Conservation (phyloP, 139 green algal species). For the Spirogloea muscicola region DNA sequence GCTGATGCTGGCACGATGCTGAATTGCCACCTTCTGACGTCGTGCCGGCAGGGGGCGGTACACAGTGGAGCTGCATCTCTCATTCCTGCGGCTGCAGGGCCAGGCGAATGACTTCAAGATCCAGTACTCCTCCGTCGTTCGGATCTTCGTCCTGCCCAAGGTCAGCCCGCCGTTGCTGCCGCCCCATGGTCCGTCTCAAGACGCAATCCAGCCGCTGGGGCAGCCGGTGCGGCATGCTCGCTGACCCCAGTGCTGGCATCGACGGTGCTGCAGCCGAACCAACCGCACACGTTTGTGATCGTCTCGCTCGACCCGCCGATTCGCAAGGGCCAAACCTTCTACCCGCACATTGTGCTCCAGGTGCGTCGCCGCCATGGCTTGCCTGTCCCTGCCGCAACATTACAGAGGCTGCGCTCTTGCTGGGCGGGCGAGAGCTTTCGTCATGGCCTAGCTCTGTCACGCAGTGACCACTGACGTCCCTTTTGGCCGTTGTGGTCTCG, state of each 20-base stretch:
- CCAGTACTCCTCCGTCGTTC: slow-evolving; percentile 78
- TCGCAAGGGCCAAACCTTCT: slow-evolving; percentile 93
- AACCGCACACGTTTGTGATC: slow-evolving; percentile 83
- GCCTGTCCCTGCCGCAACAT: not conserved
- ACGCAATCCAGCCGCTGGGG: too few species aligned
- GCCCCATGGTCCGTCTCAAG: too few species aligned
- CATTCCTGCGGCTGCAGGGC: slow-evolving; percentile 43
- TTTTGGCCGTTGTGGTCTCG: not conserved
- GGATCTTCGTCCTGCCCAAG: slow-evolving; percentile 89
- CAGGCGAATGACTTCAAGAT: slow-evolving; percentile 90
- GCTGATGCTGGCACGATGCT: too few species aligned
- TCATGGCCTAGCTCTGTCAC: too few species aligned
- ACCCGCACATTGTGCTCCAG: slow-evolving; percentile 78
- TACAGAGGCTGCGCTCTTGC: not conserved
- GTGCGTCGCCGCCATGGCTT: not conserved
- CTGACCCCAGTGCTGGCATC: too few species aligned
- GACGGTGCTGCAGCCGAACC: slow-evolving; percentile 49
- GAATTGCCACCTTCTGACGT: too few species aligned
- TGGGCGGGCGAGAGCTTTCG: too few species aligned
- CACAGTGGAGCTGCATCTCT: slow-evolving; percentile 54
- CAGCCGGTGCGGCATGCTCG: too few species aligned
- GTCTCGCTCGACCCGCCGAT: slow-evolving; percentile 90
- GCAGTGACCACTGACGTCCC: too few species aligned
- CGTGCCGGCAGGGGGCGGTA: slow-evolving; percentile 45
- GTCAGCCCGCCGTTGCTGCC: not conserved